Evolutionary conservation across 768 basidiomycete species (phyloP).

Genomic region (Kwoniella botswanensis): DNA sequence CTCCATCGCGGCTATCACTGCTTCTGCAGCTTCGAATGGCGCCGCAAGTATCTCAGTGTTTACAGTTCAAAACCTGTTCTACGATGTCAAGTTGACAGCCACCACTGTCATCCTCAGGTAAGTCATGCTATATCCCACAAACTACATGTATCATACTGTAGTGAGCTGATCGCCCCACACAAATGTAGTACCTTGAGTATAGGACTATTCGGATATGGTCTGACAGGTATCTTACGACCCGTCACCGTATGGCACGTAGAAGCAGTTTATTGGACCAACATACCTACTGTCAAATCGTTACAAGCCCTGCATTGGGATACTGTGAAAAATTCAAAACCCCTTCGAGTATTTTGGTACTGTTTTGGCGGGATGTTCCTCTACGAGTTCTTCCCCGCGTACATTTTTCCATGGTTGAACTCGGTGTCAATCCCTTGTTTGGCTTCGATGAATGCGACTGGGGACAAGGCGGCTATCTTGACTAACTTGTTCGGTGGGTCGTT

Average conservation of each 20-base stretch:
- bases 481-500: slow-evolving; percentile 23
- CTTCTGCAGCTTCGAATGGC: slow-evolving; percentile 66
- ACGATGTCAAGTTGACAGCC: slow-evolving; percentile 65
- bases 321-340: slow-evolving; percentile 16
- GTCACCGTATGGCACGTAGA: slow-evolving; percentile 63
- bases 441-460: slow-evolving; percentile 8
- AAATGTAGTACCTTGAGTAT: slow-evolving; percentile 15
- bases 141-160: too few species aligned
- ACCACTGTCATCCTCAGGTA: slow-evolving; percentile 68
- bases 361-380: slow-evolving; percentile 31
- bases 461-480: slow-evolving; percentile 3
- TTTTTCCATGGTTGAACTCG: slow-evolving; percentile 29
- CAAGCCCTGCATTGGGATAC: slow-evolving; percentile 38
- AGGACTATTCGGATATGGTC: slow-evolving; percentile 63
- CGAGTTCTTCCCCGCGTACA: slow-evolving; percentile 45
- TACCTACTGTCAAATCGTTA: slow-evolving; percentile 29
- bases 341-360: slow-evolving; percentile 19
- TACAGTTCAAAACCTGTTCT: slow-evolving; percentile 63
- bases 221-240: slow-evolving; percentile 68
- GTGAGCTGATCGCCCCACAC: too few species aligned
- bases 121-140: neutral
- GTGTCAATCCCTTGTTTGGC: slow-evolving; percentile 24
- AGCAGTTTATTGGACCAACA: slow-evolving; percentile 31
- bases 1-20: slow-evolving; percentile 58
- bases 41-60: slow-evolving; percentile 68